phyloP scores from a whole-genome alignment of 768 basidiomycete genomes.

The Rhizopogon roseolus region DNA sequence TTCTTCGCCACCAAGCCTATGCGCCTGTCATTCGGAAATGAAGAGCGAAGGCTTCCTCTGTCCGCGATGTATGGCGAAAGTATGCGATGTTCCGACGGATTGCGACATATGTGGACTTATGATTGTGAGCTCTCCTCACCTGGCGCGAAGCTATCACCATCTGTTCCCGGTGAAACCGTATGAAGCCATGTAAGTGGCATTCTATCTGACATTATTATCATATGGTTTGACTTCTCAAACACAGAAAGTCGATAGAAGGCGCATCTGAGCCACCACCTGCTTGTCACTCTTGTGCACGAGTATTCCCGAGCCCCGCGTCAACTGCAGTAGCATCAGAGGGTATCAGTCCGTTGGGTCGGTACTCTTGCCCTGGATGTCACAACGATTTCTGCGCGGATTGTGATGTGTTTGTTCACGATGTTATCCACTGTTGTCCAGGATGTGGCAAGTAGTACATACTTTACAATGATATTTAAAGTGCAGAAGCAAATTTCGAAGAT shows the following conservation, averaged over 20 bases:
- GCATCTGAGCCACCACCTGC: constrained; percentile 26
- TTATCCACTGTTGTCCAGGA: constrained; percentile 91
- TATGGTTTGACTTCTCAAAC: neutral
- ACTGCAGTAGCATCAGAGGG: constrained; percentile 47
- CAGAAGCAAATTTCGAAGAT: neutral
- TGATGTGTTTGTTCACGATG: constrained; percentile 94
- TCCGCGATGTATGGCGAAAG: constrained; percentile 86
- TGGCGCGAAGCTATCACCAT: constrained; percentile 94
- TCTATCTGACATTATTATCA: constrained; percentile 1
- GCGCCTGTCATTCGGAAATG: constrained; percentile 90
- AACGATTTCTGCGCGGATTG: constrained; percentile 94
- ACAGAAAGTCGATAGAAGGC: constrained; percentile 37
- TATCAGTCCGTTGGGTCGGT: constrained; percentile 80
- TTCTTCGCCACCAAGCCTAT: constrained; percentile 76
- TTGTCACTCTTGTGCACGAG: constrained; percentile 79
- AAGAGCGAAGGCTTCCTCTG: constrained; percentile 93
- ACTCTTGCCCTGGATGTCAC: constrained; percentile 81
- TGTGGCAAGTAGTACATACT: constrained; percentile 59
- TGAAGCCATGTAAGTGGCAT: constrained; percentile 65
- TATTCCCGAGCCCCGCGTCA: constrained; percentile 49
- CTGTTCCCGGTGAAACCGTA: constrained; percentile 92
- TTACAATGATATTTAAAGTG: constrained; percentile 7
- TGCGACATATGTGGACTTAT: constrained; percentile 96
- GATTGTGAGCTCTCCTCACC: constrained; percentile 96
- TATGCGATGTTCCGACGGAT: constrained; percentile 98